Percentiles rank a stretch among this genome's conserved stretches.
Conservation (phyloP, 2,329 filamentous ascomycete genomes). For the Aspergillus calidoustus region DNA sequence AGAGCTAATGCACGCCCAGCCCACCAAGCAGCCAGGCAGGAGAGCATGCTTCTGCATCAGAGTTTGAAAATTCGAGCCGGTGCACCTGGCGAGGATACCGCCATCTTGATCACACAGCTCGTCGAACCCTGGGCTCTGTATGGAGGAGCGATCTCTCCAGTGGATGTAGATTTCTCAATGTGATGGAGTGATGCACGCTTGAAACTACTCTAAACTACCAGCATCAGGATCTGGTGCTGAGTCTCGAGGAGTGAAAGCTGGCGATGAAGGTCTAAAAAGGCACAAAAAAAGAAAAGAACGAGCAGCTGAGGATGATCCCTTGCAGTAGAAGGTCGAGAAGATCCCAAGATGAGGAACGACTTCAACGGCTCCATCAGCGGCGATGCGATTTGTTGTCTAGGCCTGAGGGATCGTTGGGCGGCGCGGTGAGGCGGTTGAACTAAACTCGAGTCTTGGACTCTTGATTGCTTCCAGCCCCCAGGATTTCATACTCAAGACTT, state of each 20-base stretch:
- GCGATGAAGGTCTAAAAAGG: background rate
- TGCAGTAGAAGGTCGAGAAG: constrained; percentile 4
- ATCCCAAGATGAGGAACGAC: constrained; percentile 4
- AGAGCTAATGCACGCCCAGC: constrained; percentile 29
- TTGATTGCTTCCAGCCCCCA: constrained; percentile 16
- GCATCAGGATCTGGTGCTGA: background rate
- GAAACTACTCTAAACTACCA: background rate
- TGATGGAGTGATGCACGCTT: constrained; percentile 1
- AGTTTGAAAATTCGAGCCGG: constrained; percentile 20
- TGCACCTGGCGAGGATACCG: background rate
- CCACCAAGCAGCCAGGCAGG: constrained; percentile 23
- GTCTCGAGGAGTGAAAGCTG: constrained; percentile 1
- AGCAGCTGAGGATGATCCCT: constrained; percentile 1
- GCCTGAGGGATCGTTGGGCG: constrained; percentile 23
- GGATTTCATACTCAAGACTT: background rate
- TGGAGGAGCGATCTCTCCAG: background rate
- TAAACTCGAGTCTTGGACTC: background rate
- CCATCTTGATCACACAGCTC: constrained; percentile 20
- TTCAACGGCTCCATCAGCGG: constrained; percentile 21
- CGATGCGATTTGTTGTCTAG: constrained; percentile 22
- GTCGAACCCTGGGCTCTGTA: constrained; percentile 1
- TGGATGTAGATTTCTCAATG: constrained; percentile 13
- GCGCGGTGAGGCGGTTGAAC: constrained; percentile 27
- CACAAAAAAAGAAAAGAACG: background rate
- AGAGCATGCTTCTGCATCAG: constrained; percentile 27